Evolutionary conservation across 352 stramenopile genomes (phyloP), one percentile per base, ranked within the genome.

Genomic region (Pythium folliculosum): DNA sequence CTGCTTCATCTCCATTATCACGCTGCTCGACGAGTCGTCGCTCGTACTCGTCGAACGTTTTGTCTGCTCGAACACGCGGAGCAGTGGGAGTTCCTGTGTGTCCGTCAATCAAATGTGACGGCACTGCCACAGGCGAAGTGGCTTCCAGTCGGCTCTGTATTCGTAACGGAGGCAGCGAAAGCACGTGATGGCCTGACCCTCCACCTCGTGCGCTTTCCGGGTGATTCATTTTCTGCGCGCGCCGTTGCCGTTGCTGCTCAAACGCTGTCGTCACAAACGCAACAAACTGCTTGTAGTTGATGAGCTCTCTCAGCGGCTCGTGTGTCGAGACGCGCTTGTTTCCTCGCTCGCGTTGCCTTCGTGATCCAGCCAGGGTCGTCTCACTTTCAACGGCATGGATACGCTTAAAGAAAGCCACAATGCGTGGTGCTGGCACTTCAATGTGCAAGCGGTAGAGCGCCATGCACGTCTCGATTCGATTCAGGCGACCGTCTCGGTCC

Each of bases 231-330:
- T 19, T 13, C 4, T 50, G 4, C 10, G n/a, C 4, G 22, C 22
- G 47, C 54, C 65, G 44, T 16, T 63, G 69, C 16, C 57, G 32
- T 48, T 78, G 68, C 22, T 69, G 63, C n/a, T 70, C 60, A 45
- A 75, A 71, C 14, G 82, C 84, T 45, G 80, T 77, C 0, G 81
- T 88, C 27, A 90, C 72, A 58, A 93, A 91, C 5, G 82, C 84
- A 22, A 84, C 74, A 50, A 93, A 93, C 58, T 90, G 81, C 54
- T 88, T 89, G 70, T 86, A 93, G 65, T 74, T 91, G 50, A 93
- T 93, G 50, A 90, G 65, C 61, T 92, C 79, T 5, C 77, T 75
- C 35, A 89, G 66, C 0, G 80, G 78, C 23, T 71, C 58, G 0
- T 60, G 55, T 22, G 9, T 40, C 64, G 49, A 43, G 25, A 55